Percentiles rank a stretch among this genome's conserved stretches.
Evolutionary conservation across 768 basidiomycete genomes (phyloP).

Genomic region (Russula brevipes): DNA sequence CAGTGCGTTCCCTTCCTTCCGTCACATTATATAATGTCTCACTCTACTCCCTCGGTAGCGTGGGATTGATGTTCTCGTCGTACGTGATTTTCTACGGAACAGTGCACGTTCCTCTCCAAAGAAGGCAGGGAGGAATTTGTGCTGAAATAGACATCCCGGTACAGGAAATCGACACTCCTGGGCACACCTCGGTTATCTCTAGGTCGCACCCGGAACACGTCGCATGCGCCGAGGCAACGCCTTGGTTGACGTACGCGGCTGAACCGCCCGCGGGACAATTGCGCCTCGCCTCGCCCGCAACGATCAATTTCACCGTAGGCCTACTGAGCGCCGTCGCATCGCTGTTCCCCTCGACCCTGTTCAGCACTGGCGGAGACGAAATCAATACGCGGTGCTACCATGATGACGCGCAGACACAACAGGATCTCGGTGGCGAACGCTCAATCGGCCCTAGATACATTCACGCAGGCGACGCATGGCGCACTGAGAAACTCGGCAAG

Average conservation of each 20-base stretch:
- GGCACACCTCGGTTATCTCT: slow-evolving; percentile 67
- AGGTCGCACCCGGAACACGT: slow-evolving; percentile 66
- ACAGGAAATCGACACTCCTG: slow-evolving; percentile 79
- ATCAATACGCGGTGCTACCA: slow-evolving; percentile 63
- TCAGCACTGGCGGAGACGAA: slow-evolving; percentile 82
- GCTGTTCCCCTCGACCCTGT: slow-evolving; percentile 52
- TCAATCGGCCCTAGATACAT: slow-evolving; percentile 58
- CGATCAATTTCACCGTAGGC: slow-evolving; percentile 52
- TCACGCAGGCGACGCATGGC: slow-evolving; percentile 55
- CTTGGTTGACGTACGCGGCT: slow-evolving; percentile 57
- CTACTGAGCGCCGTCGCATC: slow-evolving; percentile 51
- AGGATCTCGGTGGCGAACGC: slow-evolving; percentile 40
- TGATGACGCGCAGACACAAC: slow-evolving; percentile 55
- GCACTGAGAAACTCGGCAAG: slow-evolving; percentile 55
- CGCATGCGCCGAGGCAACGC: slow-evolving; percentile 54
- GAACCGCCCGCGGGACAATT: slow-evolving; percentile 85
- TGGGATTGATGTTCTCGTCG: slow-evolving; percentile 47
- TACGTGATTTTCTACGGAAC: slow-evolving; percentile 7
- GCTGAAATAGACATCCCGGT: slow-evolving; percentile 27
- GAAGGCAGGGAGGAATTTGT: background rate
- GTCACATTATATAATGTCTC: background rate
- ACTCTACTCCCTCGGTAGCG: slow-evolving; percentile 31
- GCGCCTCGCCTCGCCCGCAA: slow-evolving; percentile 57
- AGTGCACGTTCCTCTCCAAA: background rate
- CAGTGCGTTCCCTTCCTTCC: slow-evolving; percentile 31